Percentiles rank a stretch among this genome's conserved stretches.
Evolutionary conservation across 305 asterid species (phyloP).

Genomic region (Solanum hybrid): DNA sequence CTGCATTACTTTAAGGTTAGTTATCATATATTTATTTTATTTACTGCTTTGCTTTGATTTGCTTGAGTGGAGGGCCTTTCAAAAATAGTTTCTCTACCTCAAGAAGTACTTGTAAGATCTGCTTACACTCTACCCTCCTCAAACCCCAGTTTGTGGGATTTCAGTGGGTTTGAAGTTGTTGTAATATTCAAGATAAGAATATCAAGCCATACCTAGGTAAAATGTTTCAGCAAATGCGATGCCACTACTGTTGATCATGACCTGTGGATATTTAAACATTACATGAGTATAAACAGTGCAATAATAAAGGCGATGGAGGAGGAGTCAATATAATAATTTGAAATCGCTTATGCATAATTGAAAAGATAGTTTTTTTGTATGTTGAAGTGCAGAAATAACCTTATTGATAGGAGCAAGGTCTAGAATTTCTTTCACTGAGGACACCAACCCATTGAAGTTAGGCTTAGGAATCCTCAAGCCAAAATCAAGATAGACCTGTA

Average conservation of each 20-base stretch:
- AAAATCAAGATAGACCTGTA: slow-evolving; percentile 79
- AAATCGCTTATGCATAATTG: neutral
- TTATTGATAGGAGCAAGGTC: slow-evolving; percentile 77
- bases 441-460: slow-evolving; percentile 82
- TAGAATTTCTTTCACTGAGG: slow-evolving; percentile 75
- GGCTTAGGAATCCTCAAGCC: slow-evolving; percentile 90
- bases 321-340: neutral
- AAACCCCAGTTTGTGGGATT: no score
- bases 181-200: neutral
- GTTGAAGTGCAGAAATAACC: slow-evolving; percentile 30
- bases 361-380: neutral
- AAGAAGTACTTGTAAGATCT: no score
- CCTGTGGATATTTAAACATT: slow-evolving; percentile 31
- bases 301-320: neutral
- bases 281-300: neutral
- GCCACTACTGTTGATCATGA: slow-evolving; percentile 87
- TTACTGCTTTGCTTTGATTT: no score
- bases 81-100: no score
- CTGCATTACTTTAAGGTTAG: no score
- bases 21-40: no score
- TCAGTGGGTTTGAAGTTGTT: no score
- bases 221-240: slow-evolving; percentile 68
- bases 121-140: neutral
- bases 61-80: no score
- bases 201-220: slow-evolving; percentile 54